Evolutionary conservation across 2,329 filamentous ascomycete species (phyloP).

Genomic region (Eutypa lata): DNA sequence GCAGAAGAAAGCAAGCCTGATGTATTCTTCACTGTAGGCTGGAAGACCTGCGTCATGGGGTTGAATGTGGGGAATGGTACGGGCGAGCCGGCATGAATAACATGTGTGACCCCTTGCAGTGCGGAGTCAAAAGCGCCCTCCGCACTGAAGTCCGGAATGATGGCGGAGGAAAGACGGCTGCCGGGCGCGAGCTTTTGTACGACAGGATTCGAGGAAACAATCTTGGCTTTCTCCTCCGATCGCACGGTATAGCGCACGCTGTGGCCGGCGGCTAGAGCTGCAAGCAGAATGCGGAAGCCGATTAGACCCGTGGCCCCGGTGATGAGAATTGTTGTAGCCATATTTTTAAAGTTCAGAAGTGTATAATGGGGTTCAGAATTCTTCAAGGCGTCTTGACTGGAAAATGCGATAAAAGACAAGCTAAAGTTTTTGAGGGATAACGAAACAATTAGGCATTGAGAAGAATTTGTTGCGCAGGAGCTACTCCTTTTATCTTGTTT

Average conservation of each 20-base stretch:
- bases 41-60: conserved; percentile 15
- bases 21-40: conserved; percentile 18
- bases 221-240: conserved; percentile 19
- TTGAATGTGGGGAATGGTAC: conserved; percentile 14
- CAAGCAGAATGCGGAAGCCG: conserved; percentile 24
- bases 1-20: conserved; percentile 17
- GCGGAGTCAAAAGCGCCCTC: conserved; percentile 22
- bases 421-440: too few relatives aligned
- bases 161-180: conserved; percentile 15
- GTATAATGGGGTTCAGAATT: too few relatives aligned
- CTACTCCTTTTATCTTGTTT: too few relatives aligned
- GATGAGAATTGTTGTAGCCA: conserved; percentile 19
- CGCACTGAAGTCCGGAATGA: conserved; percentile 20
- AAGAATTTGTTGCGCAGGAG: too few relatives aligned
- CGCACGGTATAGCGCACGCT: conserved; percentile 22
- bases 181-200: conserved; percentile 10
- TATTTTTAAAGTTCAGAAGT: too few relatives aligned
- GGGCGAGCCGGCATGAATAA: conserved; percentile 23
- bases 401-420: too few relatives aligned
- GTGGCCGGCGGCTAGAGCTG: conserved; percentile 19
- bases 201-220: conserved; percentile 20
- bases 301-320: conserved; percentile 25
- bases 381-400: too few relatives aligned
- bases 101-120: conserved; percentile 19
- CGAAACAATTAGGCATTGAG: too few relatives aligned